phyloP scores from a whole-genome alignment of 257 asterid species.

The Capsicum chinense region DNA sequence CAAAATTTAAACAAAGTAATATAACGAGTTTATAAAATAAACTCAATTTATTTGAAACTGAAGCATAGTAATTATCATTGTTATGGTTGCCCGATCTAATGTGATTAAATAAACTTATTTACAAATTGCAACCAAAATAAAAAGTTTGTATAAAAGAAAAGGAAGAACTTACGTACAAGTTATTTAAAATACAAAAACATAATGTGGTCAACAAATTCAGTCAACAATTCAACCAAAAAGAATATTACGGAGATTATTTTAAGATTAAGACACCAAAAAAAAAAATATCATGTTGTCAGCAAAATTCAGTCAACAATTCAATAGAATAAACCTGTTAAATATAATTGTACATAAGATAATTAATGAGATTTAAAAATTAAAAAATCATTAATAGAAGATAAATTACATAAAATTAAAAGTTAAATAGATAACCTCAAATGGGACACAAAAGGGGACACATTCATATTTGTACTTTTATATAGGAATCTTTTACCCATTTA shows the following conservation, averaged over 20 bases:
- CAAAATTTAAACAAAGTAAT: too few relatives aligned
- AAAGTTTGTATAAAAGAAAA: background rate
- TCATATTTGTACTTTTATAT: background rate
- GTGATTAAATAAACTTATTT: background rate
- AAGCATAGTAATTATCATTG: too few relatives aligned
- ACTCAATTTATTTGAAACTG: too few relatives aligned
- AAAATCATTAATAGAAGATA: background rate
- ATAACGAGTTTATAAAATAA: too few relatives aligned
- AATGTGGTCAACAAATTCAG: slow-evolving; percentile 1
- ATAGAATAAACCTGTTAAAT: background rate
- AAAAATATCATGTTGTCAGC: background rate
- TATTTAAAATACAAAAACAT: background rate
- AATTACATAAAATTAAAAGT: background rate
- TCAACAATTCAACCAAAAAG: slow-evolving; percentile 20
- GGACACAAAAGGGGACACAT: background rate
- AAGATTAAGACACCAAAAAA: background rate
- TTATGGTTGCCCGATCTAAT: background rate
- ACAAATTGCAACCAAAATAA: background rate
- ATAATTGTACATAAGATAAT: slow-evolving; percentile 1
- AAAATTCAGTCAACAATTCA: slow-evolving; percentile 13
- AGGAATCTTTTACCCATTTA: slow-evolving; percentile 24
- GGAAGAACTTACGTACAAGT: background rate
- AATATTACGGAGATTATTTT: background rate
- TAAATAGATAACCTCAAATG: background rate
- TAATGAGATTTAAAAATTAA: background rate